These are phyloP conservation scores for Heterobasidion parviporum DNA, from an alignment of 1,284 basidiomycete species.

Conservation along the genomic window DNA sequence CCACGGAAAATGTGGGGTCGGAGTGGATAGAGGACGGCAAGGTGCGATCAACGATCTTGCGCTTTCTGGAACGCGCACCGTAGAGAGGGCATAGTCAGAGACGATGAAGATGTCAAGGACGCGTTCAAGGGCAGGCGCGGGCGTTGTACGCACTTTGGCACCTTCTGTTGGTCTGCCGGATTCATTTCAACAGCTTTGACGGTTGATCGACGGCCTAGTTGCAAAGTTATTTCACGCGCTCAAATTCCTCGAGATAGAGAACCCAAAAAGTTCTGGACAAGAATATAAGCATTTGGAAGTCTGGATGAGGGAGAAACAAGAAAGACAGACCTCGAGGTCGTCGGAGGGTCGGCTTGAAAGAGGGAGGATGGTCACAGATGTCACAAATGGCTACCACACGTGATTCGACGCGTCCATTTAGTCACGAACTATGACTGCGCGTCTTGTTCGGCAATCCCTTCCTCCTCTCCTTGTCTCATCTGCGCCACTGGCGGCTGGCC, in stretches of 20 bases:
- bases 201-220: too few species aligned
- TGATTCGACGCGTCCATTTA: background rate
- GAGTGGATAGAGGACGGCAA: slow-evolving; percentile 65
- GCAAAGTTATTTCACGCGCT: too few species aligned
- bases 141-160: slow-evolving; percentile 8
- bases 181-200: slow-evolving; percentile 6
- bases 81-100: background rate
- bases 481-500: too few species aligned
- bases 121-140: background rate
- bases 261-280: background rate
- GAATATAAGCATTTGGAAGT: too few species aligned
- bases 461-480: too few species aligned
- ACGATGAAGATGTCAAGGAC: too few species aligned
- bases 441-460: too few species aligned
- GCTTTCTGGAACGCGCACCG: slow-evolving; percentile 39
- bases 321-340: background rate
- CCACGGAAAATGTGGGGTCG: slow-evolving; percentile 63
- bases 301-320: background rate
- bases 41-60: slow-evolving; percentile 75
- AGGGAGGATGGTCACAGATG: background rate
- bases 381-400: background rate
- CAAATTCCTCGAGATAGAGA: too few species aligned
- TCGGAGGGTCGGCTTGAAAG: background rate
- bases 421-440: too few species aligned
- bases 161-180: slow-evolving; percentile 10